phyloP scores from a whole-genome alignment of 768 basidiomycete genomes.

The Leccinum truebloodii region DNA sequence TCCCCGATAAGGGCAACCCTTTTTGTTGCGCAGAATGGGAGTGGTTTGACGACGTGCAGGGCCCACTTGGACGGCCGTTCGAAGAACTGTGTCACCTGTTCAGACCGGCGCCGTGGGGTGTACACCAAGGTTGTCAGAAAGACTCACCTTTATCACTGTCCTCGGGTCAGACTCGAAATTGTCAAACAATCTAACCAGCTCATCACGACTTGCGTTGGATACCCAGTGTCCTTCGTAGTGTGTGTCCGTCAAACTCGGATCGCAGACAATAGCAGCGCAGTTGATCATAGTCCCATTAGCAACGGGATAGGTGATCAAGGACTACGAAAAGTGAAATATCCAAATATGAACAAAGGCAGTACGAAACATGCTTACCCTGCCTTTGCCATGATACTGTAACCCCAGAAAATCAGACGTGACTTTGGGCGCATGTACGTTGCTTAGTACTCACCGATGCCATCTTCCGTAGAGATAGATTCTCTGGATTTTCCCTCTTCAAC shows the following conservation, averaged over 20 bases:
- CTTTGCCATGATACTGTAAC: conserved; percentile 16
- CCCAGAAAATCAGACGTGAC: conserved; percentile 11
- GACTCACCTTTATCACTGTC: conserved; percentile 29
- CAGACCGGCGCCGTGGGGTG: background rate
- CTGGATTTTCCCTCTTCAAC: conserved; percentile 27
- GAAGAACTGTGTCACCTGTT: conserved; percentile 29
- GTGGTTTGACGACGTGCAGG: conserved; percentile 38
- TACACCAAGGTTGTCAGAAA: background rate
- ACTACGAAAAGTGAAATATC: conserved; percentile 28
- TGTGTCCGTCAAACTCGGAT: conserved; percentile 32
- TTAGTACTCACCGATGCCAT: conserved; percentile 22
- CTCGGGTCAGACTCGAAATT: conserved; percentile 40
- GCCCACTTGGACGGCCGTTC: conserved; percentile 44
- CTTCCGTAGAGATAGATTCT: conserved; percentile 19
- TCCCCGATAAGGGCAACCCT: conserved; percentile 40
- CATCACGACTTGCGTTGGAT: conserved; percentile 30
- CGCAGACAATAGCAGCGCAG: conserved; percentile 32
- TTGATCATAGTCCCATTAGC: conserved; percentile 39
- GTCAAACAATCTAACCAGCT: conserved; percentile 32
- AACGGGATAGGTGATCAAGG: conserved; percentile 42
- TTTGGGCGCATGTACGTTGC: background rate
- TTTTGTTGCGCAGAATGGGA: conserved; percentile 40
- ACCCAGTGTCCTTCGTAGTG: conserved; percentile 36
- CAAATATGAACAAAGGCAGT: background rate
- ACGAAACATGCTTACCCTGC: conserved; percentile 1